These are phyloP conservation scores for Boletus rubropictus DNA, from an alignment of 768 basidiomycete genomes.

Conservation along the genomic window DNA sequence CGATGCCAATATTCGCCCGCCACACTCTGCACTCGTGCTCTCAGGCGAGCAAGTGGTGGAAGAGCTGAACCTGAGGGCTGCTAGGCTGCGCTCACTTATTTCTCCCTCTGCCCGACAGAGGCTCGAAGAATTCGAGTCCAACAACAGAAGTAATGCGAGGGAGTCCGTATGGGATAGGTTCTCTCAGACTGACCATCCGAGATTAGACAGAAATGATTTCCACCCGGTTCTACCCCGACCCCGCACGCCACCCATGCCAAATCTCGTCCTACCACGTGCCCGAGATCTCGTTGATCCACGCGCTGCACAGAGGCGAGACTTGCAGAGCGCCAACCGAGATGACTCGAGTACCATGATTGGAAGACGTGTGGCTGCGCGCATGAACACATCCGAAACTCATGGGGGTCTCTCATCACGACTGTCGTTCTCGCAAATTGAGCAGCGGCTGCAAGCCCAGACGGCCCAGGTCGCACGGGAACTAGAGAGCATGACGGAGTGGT, in stretches of 20 bases:
- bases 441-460: constrained; percentile 26
- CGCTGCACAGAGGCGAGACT: constrained; percentile 15
- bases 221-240: constrained; percentile 13
- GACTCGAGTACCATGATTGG: constrained; percentile 33
- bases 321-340: constrained; percentile 19
- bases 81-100: constrained; percentile 27
- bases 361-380: constrained; percentile 31
- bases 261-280: constrained; percentile 20
- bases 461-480: constrained; percentile 30
- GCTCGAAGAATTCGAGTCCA: constrained; percentile 30
- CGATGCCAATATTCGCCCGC: constrained; percentile 26
- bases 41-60: constrained; percentile 23
- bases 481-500: constrained; percentile 28
- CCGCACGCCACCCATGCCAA: constrained; percentile 29
- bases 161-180: constrained; percentile 20
- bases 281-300: constrained; percentile 15
- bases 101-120: constrained; percentile 29
- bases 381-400: constrained; percentile 17
- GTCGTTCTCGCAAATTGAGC: constrained; percentile 25
- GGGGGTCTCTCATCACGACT: constrained; percentile 15
- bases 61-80: constrained; percentile 26
- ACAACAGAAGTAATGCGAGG: constrained; percentile 2
- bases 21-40: constrained; percentile 29
- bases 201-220: constrained; percentile 13
- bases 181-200: constrained; percentile 14